These are phyloP conservation scores for Vitis amurensis DNA, from an alignment of 164 flowering plant species.

Conservation along the genomic window DNA sequence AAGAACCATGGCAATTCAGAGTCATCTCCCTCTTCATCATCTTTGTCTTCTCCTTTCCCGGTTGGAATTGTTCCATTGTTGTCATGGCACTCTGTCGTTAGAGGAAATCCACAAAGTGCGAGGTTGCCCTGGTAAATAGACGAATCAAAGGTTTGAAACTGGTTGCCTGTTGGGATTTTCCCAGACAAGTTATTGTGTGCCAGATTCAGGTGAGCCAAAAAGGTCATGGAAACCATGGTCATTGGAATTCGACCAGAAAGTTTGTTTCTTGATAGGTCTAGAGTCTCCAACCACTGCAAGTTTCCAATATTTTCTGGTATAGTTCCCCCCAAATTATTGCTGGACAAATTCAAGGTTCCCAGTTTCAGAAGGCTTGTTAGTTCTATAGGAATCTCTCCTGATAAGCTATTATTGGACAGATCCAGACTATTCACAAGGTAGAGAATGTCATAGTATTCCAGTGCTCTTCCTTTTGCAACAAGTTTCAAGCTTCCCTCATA, in stretches of 20 bases:
- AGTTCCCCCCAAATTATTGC: slow-evolving; percentile 29
- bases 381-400: slow-evolving; percentile 29
- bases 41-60: neutral
- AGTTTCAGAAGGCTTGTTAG: slow-evolving; percentile 15
- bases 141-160: too few relatives aligned
- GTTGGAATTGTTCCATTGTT: too few relatives aligned
- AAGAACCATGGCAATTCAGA: neutral
- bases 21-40: neutral
- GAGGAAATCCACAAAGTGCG: too few relatives aligned
- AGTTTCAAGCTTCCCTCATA: slow-evolving; percentile 5
- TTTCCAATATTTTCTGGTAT: slow-evolving; percentile 11
- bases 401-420: slow-evolving; percentile 30
- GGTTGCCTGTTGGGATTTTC: too few relatives aligned
- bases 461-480: slow-evolving; percentile 6
- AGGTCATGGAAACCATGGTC: slow-evolving; percentile 16
- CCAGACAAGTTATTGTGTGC: slow-evolving; percentile 14
- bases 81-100: too few relatives aligned
- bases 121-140: too few relatives aligned
- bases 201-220: slow-evolving; percentile 26
- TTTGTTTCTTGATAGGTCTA: slow-evolving; percentile 30
- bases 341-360: slow-evolving; percentile 26
- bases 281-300: slow-evolving; percentile 15
- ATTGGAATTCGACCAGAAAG: slow-evolving; percentile 28
- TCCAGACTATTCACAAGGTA: slow-evolving; percentile 27
- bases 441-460: neutral